Evolutionary conservation across 805 yeast genomes (phyloP), one percentile per base, ranked within the genome.

Genomic region (Yamadazyma scolyti): DNA sequence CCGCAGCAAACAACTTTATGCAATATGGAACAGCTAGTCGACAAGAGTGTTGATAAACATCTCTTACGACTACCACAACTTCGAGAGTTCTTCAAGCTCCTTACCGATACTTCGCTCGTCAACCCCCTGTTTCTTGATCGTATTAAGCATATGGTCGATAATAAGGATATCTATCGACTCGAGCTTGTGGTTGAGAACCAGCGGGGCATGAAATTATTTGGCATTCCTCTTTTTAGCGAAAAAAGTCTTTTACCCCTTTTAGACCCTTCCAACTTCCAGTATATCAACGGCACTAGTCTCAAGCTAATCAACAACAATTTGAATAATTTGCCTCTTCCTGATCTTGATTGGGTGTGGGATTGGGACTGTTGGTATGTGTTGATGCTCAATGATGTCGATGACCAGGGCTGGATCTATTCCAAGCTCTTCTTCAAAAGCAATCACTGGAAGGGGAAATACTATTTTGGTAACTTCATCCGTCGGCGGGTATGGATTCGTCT

Each of bases 381-480:
- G 36, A 80, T 85, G 90, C 52, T 65, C 25, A 58, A 62, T 23
- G 87, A 82, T 47, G 82, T 76, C 13, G 95, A 84, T 52, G 89
- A 82, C 45, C 83, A 80, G 47, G 95, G 95, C n/a, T 84, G 95
- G 95, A 51, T 69, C 19, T 85, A 84, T 47, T 67, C 82, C 35
- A 61, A 73, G 56, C 43, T 67, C 15, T 72, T 79, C 37, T 71
- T 71, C 46, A 52, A 59, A 7, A 57, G 72, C 13, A 48, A 53
- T 27, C 42, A 47, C 24, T 84, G 95, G 95, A 75, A 77, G 44
- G 85, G 84, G 3, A 74, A 71, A 46, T 64, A 68, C 27, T 63
- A 65, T 40, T 59, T 72, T 37, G 80, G 82, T 2, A 71, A 79
- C 36, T 71, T 75, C 50, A 84, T 81, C 2, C 56, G 95, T 32